Base-by-base conservation (phyloP, 1,284 basidiomycete genomes). In the Rhodotorula sp. region DNA sequence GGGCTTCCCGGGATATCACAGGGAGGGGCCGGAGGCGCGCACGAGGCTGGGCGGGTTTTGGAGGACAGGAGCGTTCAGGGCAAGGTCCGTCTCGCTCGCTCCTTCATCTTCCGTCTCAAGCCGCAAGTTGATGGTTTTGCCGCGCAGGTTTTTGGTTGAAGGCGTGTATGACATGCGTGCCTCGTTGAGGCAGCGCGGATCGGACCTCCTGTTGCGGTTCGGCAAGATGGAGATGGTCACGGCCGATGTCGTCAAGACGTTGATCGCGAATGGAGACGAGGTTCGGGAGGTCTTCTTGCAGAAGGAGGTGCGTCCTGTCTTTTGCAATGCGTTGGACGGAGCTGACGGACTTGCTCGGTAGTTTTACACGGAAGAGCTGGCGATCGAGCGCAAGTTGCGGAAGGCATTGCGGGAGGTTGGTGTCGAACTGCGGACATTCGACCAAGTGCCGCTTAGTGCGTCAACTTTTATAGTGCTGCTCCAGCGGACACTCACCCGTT, bases 171-270 rank as follows among this genome's bases (percentile, higher is more conserved):
- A 83, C 59, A 75, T 86, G 26, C 80, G 83, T 51, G 73, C 79
- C 26, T 76, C 79, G 6, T 79, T 85, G 48, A 77, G 80, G 40
- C 73, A 76, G 34, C 53, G 48, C 28, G 82, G 83, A 8, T 82
- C 82, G 3, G 83, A 85, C 66, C 76, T 86, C 63, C 72, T 84
- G 46, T 79, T 86, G 30, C 81, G 83, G 1, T 84, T 83, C 68
- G 85, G 85, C 4, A 76, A 77, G 28, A 80, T 83, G 8, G 85
- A 84, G 61, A 67, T 76, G 1, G 73, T 85, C 13, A 75, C 83
- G 0, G 77, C 79, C 5, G 70, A 75, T 26, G 65, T 86, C 5
- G 77, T 85, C 50, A 64, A 79, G 56, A 69, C 71, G 4, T 75
- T 84, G 11, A 75, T 80, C 50, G 72, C 78, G 10, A 71, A 76